Evolutionary conservation across 2,329 filamentous ascomycete genomes (phyloP).

Genomic region (Arthroderma sp.): DNA sequence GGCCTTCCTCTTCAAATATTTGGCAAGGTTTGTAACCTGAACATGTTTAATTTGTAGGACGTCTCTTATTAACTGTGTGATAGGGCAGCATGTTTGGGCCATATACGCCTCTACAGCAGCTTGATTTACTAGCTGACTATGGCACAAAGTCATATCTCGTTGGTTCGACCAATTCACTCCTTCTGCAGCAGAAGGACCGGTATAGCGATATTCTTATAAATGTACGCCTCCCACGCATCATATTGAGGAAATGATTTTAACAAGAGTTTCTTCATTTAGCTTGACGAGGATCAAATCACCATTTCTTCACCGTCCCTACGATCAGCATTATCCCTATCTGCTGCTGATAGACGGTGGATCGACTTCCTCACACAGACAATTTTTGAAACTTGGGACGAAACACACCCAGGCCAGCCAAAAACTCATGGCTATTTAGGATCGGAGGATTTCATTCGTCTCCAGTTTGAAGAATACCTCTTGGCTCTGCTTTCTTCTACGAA

Average conservation of each 20-base stretch:
- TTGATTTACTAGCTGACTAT: constrained; percentile 84
- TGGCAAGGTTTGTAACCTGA: constrained; percentile 50
- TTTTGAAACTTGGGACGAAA: constrained; percentile 91
- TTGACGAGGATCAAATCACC: constrained; percentile 77
- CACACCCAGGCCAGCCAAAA: constrained; percentile 78
- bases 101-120: constrained; percentile 89
- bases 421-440: constrained; percentile 90
- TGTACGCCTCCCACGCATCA: constrained; percentile 18
- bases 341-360: constrained; percentile 87
- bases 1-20: constrained; percentile 90
- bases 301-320: constrained; percentile 71
- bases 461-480: constrained; percentile 93
- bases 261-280: constrained; percentile 21
- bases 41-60: constrained; percentile 9
- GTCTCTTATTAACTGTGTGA: neutral
- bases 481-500: constrained; percentile 79
- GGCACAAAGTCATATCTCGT: constrained; percentile 96
- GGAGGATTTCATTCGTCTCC: constrained; percentile 91
- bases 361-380: constrained; percentile 89
- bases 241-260: neutral
- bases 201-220: constrained; percentile 97
- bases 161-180: constrained; percentile 86
- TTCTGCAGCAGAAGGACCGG: constrained; percentile 85
- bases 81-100: constrained; percentile 88
- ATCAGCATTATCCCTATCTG: constrained; percentile 61